A percentile compares a stretch with the other conserved stretches of the same genome.
Evolutionary conservation across 495 filamentous ascomycete genomes (phyloP).

Genomic region (Parachaetomium inaequale): DNA sequence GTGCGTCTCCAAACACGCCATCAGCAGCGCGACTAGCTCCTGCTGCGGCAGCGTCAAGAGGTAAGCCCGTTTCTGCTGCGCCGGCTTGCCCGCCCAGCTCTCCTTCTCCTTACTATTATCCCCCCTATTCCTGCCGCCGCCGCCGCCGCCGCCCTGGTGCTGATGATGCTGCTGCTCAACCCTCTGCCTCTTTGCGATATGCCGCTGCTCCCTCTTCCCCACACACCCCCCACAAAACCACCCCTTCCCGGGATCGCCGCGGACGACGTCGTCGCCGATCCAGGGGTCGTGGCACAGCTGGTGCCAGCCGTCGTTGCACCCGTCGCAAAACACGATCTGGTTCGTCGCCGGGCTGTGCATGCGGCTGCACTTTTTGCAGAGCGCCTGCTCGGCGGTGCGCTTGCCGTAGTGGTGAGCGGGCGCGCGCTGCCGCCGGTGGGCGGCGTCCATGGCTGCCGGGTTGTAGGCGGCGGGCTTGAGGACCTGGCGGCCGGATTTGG

Average conservation of each 20-base stretch:
- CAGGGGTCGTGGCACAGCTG: slow-evolving; percentile 85
- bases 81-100: slow-evolving; percentile 43
- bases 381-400: slow-evolving; percentile 48
- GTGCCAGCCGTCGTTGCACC: slow-evolving; percentile 85
- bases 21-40: slow-evolving; percentile 34
- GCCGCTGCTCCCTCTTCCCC: slow-evolving; percentile 45
- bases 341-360: slow-evolving; percentile 72
- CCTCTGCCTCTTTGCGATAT: slow-evolving; percentile 30
- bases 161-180: slow-evolving; percentile 16
- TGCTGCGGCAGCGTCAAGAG: slow-evolving; percentile 36
- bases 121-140: not conserved
- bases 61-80: slow-evolving; percentile 39
- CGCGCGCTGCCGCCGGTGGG: slow-evolving; percentile 36
- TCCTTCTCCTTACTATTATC: not conserved
- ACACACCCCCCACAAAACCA: slow-evolving; percentile 78
- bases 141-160: not conserved
- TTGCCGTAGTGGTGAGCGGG: slow-evolving; percentile 37
- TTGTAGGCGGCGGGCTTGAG: slow-evolving; percentile 69
- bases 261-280: slow-evolving; percentile 67
- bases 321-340: slow-evolving; percentile 92
- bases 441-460: slow-evolving; percentile 49
- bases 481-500: slow-evolving; percentile 79
- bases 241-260: slow-evolving; percentile 54
- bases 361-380: slow-evolving; percentile 76
- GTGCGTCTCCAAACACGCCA: slow-evolving; percentile 32